Evolutionary conservation across 2,329 filamentous ascomycete species (phyloP), one percentile per base, ranked within the genome.

Genomic region (Diaporthe ampelina): DNA sequence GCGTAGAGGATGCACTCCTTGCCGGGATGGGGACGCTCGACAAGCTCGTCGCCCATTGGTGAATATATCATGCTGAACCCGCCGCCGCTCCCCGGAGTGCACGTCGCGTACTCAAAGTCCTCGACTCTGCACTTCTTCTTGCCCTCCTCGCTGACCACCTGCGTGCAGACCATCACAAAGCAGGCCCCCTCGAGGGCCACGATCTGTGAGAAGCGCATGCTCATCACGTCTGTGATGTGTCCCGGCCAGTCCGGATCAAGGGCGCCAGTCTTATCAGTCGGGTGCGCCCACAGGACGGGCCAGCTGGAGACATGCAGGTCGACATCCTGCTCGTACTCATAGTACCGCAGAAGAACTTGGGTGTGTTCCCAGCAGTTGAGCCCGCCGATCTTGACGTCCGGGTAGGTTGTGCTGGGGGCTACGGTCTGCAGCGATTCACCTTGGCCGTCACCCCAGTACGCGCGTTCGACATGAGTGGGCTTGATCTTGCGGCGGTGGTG

Each of bases 301-400:
- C 79, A 81, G 37, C 75, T 76, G 9, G 78, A 77, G 24, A 81
- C 75, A 68, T 80, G 79, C n/a, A 80, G 77, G n/a, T 79, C 75
- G 15, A 76, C 78, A 1, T 74, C 63, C 68, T 79, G 79, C 13
- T 73, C 68, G 70, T 78, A 78, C 57, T 78, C 75, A 68, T 80
- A 80, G 70, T 79, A 80, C 1, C 79, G 77, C 77, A 86, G 82
- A 78, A 88, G 86, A 8, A 85, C 88, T 79, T 88, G 89, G 79
- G 88, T 86, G 75, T 91, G 87, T 77, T 90, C 88, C 87, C 87
- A 90, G 81, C 88, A 90, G 77, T 88, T 89, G 35, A 91, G 81
- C 5, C 85, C 86, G 0, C 89, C 89, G 7, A 91, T 83, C 4
- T 86, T 86, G 3, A 88, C 88, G 65, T 89, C 86, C 0, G 58